These are phyloP conservation scores for Alliaria petiolata DNA, from an alignment of 345 rosid species.

Conservation along the genomic window DNA sequence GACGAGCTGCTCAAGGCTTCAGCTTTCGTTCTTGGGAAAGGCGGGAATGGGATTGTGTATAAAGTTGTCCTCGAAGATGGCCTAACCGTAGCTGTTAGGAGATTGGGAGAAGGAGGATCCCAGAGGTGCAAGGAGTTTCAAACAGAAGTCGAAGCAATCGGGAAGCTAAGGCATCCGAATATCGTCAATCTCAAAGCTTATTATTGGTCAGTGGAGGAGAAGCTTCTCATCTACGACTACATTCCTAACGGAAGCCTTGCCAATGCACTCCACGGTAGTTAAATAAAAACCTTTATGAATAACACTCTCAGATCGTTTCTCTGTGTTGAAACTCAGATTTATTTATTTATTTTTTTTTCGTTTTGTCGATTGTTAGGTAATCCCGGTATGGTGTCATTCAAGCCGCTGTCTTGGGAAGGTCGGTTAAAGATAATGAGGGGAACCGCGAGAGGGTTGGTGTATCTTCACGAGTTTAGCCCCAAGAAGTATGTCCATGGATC, in stretches of 20 bases:
- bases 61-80: constrained; percentile 95
- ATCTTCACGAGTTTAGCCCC: constrained; percentile 87
- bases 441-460: constrained; percentile 68
- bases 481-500: constrained; percentile 92
- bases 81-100: constrained; percentile 71
- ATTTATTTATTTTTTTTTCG: too few relatives aligned
- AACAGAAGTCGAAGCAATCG: constrained; percentile 89
- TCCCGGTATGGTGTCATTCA: constrained; percentile 59
- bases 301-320: not conserved
- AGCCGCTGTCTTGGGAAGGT: constrained; percentile 65
- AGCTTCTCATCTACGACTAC: constrained; percentile 83
- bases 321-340: too few relatives aligned
- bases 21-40: constrained; percentile 93
- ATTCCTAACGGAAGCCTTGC: constrained; percentile 79
- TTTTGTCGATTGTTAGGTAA: constrained; percentile 43
- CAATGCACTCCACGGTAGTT: constrained; percentile 72
- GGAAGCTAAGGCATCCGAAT: constrained; percentile 86
- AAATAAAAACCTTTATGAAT: not conserved
- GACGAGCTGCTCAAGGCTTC: constrained; percentile 95
- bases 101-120: constrained; percentile 94
- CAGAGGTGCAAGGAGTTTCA: constrained; percentile 91
- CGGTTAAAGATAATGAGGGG: constrained; percentile 77
- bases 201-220: constrained; percentile 96
- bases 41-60: constrained; percentile 91
- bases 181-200: constrained; percentile 80